Evolutionary conservation across 2,329 filamentous ascomycete species (phyloP).

Genomic region (Elsinoe necatrix): DNA sequence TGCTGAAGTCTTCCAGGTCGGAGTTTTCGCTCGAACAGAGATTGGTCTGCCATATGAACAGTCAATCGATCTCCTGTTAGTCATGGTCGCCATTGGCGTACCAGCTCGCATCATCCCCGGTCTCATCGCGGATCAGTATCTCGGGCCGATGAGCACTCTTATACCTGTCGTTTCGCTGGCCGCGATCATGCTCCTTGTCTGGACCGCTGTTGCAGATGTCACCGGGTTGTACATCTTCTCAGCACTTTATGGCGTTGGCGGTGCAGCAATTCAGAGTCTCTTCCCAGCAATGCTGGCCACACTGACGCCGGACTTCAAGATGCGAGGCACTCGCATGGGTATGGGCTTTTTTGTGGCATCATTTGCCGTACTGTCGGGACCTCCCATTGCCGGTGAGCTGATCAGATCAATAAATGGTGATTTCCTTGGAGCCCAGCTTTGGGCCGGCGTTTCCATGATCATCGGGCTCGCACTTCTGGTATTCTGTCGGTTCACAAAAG

Average conservation of each 20-base stretch:
- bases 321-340: conserved; percentile 40
- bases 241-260: conserved; percentile 38
- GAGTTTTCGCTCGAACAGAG: conserved; percentile 31
- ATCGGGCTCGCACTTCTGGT: conserved; percentile 23
- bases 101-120: conserved; percentile 47
- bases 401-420: conserved; percentile 34
- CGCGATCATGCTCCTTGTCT: conserved; percentile 45
- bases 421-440: conserved; percentile 40
- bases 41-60: conserved; percentile 40
- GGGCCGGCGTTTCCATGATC: conserved; percentile 31
- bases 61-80: conserved; percentile 48
- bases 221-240: conserved; percentile 37
- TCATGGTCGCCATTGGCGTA: conserved; percentile 50
- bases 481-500: conserved; percentile 24
- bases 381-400: conserved; percentile 40
- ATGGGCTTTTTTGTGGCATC: conserved; percentile 42
- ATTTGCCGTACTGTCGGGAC: conserved; percentile 38
- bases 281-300: conserved; percentile 37
- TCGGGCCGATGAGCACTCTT: conserved; percentile 50
- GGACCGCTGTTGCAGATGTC: conserved; percentile 43
- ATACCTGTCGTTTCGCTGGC: conserved; percentile 43
- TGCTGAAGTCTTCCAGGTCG: conserved; percentile 14
- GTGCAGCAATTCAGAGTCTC: conserved; percentile 38
- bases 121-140: conserved; percentile 44
- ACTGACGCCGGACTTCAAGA: conserved; percentile 40